Conservation (phyloP, 352 stramenopile genomes). For the Phytophthora fragariae region DNA sequence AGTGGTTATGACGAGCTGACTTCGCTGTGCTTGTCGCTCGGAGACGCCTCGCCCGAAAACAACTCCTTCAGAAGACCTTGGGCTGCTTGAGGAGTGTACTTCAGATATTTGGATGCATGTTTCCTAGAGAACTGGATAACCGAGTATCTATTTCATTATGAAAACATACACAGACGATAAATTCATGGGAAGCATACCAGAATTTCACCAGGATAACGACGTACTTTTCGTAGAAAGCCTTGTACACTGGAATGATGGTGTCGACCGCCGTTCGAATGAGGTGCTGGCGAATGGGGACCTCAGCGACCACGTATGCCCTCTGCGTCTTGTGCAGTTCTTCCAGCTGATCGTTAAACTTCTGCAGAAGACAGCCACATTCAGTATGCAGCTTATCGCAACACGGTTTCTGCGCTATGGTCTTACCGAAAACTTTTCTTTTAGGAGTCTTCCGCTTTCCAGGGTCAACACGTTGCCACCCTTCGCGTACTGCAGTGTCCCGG, state of each 20-base stretch:
- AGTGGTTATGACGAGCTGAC: slow-evolving; percentile 23
- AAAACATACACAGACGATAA: slow-evolving; percentile 7
- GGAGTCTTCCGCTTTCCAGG: slow-evolving; percentile 88
- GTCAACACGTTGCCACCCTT: slow-evolving; percentile 87
- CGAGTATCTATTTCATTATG: slow-evolving; percentile 75
- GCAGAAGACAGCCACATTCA: neutral
- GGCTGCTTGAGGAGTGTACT: slow-evolving; percentile 86
- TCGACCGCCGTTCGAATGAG: slow-evolving; percentile 87
- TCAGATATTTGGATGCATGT: slow-evolving; percentile 90
- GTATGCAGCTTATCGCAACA: neutral
- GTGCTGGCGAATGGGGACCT: slow-evolving; percentile 84
- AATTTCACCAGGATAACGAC: slow-evolving; percentile 2
- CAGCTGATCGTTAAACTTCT: slow-evolving; percentile 82
- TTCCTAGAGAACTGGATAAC: slow-evolving; percentile 93
- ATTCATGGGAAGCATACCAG: neutral
- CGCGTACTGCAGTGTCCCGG: slow-evolving; percentile 87
- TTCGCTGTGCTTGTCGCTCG: slow-evolving; percentile 30
- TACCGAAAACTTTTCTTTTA: slow-evolving; percentile 94
- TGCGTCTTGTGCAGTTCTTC: slow-evolving; percentile 76
- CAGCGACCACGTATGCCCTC: slow-evolving; percentile 85
- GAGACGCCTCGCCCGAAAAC: slow-evolving; percentile 64
- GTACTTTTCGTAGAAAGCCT: slow-evolving; percentile 93
- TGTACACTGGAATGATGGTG: slow-evolving; percentile 90
- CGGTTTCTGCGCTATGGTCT: neutral
- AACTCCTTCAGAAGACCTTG: slow-evolving; percentile 86